Percentiles rank a stretch among this genome's conserved stretches.
Conservation (phyloP, 192 early-diverging fungal species). For the Kickxella alabastrina region DNA sequence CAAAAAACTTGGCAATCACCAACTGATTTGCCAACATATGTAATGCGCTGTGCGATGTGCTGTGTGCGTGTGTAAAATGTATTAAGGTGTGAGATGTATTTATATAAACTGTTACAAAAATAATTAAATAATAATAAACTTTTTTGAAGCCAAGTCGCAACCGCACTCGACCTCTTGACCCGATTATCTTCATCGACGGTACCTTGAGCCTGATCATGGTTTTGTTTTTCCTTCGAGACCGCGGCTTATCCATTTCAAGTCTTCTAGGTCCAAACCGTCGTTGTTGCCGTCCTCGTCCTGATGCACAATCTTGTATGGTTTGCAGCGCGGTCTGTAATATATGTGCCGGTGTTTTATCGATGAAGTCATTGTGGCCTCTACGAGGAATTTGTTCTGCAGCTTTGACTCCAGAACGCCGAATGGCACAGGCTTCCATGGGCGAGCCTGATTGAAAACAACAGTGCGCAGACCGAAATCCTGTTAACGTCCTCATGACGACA, state of each 20-base stretch:
- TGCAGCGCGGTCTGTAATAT: conserved; percentile 42
- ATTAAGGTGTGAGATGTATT: too few species aligned
- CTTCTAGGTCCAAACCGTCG: conserved; percentile 37
- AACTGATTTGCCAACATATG: conserved; percentile 8
- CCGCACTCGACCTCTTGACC: conserved; percentile 40
- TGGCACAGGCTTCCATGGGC: conserved; percentile 27
- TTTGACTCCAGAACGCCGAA: conserved; percentile 37
- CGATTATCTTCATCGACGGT: conserved; percentile 46
- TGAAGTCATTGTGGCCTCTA: conserved; percentile 27
- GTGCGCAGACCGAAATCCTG: not conserved
- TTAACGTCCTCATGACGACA: not conserved
- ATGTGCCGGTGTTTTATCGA: conserved; percentile 29
- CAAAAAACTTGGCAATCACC: conserved; percentile 24
- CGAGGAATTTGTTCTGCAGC: conserved; percentile 33
- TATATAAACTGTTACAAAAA: too few species aligned
- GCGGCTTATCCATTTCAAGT: conserved; percentile 38
- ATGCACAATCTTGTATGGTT: conserved; percentile 48
- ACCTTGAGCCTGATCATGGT: conserved; percentile 34
- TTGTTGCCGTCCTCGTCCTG: conserved; percentile 40
- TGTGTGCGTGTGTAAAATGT: too few species aligned
- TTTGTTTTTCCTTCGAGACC: conserved; percentile 42
- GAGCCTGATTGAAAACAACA: too few species aligned
- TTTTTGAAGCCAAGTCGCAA: too few species aligned
- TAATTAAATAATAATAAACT: too few species aligned
- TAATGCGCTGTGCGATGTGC: too few species aligned